Evolutionary conservation across 768 basidiomycete species (phyloP).

Genomic region (Kwoniella sp.): DNA sequence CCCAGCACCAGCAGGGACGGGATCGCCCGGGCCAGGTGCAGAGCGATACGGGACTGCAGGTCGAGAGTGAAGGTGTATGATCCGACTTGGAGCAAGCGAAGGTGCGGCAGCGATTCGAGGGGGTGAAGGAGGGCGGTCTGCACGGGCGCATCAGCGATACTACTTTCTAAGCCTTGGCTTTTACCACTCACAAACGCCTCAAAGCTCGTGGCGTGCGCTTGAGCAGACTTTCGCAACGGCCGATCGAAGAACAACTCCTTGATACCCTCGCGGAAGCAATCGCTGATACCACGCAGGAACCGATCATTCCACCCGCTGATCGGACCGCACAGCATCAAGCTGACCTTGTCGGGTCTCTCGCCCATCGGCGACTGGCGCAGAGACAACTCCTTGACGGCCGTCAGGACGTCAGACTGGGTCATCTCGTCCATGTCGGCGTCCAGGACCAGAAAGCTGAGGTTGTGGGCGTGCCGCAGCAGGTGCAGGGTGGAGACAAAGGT

Average conservation of each 20-base stretch:
- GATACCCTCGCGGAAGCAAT: constrained; percentile 31
- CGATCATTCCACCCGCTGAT: constrained; percentile 39
- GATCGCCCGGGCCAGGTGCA: constrained; percentile 17
- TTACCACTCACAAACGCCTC: constrained; percentile 32
- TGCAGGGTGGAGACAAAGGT: constrained; percentile 44
- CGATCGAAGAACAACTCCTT: constrained; percentile 47
- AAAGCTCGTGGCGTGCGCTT: constrained; percentile 23
- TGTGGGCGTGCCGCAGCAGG: constrained; percentile 36
- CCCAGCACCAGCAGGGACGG: constrained; percentile 36
- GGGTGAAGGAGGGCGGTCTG: constrained; percentile 35
- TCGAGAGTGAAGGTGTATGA: constrained; percentile 34
- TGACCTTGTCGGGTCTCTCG: constrained; percentile 23
- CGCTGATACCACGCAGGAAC: constrained; percentile 32
- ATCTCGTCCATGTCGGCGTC: constrained; percentile 47
- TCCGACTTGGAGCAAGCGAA: constrained; percentile 44
- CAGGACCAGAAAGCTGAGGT: constrained; percentile 39
- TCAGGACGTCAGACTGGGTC: constrained; percentile 25
- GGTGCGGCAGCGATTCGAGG: constrained; percentile 25
- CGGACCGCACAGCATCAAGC: constrained; percentile 45
- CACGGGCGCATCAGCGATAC: neutral
- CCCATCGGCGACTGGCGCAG: constrained; percentile 28
- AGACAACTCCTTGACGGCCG: constrained; percentile 26
- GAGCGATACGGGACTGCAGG: constrained; percentile 23
- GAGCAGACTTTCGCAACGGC: constrained; percentile 33
- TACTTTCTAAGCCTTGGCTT: neutral